Base-by-base conservation (phyloP, 192 early-diverging fungal genomes). In the Obelidium mucronatum region DNA sequence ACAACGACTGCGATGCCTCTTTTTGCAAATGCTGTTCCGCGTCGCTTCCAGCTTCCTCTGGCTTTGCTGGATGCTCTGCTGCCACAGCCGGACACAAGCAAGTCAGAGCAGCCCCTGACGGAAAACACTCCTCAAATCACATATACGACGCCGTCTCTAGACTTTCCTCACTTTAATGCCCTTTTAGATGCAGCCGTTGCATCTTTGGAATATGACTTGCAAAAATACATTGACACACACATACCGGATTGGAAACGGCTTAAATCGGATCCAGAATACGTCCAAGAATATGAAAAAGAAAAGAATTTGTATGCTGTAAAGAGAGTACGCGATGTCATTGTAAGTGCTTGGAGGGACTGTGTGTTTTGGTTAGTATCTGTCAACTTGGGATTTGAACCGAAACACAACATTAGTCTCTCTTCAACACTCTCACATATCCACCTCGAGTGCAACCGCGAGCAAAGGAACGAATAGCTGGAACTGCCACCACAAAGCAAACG, bases 81-180 rank as follows among this genome's bases (percentile, higher is more conserved):
- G n/a, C n/a, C n/a, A n/a, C n/a, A n/a, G n/a, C n/a, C n/a, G n/a
- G n/a, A n/a, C n/a, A n/a, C n/a, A n/a, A n/a, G n/a, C n/a, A n/a
- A n/a, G n/a, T n/a, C n/a, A n/a, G n/a, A n/a, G n/a, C n/a, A n/a
- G n/a, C n/a, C n/a, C n/a, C n/a, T n/a, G n/a, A n/a, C n/a, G n/a
- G n/a, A n/a, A n/a, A n/a, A n/a, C n/a, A n/a, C n/a, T n/a, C n/a
- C 52, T n/a, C 52, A 53, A 1, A 17, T 24, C 52, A n/a, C 59
- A 30, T 66, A 26, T 39, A 70, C 67, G 22, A 70, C 67, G 15
- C 67, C 67, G 19, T 70, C 67, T 1, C 51, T 70, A 22, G 67
- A 70, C 31, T 70, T 54, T 34, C 26, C 40, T 22, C 35, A 40
- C 33, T 70, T 70, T 54, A n/a, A 19, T 22, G 30, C 17, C 30